Evolutionary conservation across 768 basidiomycete genomes (phyloP).

Genomic region (Paxillus ammoniavirescens): DNA sequence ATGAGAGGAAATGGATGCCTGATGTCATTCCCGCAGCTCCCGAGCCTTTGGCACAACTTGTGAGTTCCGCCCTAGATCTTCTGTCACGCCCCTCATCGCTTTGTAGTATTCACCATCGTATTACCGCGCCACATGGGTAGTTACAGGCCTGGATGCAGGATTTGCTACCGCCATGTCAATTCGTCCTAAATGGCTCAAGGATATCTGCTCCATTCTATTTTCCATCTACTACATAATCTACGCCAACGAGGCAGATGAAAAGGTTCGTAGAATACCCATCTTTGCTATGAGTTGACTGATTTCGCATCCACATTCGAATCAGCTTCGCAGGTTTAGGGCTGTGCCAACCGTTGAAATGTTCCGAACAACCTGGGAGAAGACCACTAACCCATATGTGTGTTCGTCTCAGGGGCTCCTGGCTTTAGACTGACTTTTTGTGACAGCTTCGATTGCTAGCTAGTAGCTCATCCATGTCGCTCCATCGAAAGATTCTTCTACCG

Average conservation of each 20-base stretch:
- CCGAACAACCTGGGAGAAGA: constrained; percentile 96
- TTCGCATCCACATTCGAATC: constrained; percentile 1
- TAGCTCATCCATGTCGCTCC: constrained; percentile 60
- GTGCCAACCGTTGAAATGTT: constrained; percentile 97
- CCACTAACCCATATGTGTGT: constrained; percentile 84
- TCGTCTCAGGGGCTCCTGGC: constrained; percentile 10
- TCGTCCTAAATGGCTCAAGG: constrained; percentile 86
- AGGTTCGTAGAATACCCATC: constrained; percentile 50
- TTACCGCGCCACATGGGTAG: constrained; percentile 95
- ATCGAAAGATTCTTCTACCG: constrained; percentile 77
- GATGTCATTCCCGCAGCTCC: constrained; percentile 56
- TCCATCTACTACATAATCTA: constrained; percentile 85
- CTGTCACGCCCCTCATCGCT: constrained; percentile 5
- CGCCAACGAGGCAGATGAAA: constrained; percentile 95
- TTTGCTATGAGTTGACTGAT: background rate
- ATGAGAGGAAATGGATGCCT: background rate
- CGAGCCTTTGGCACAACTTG: constrained; percentile 87
- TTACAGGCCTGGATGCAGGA: constrained; percentile 92
- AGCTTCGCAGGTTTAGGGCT: constrained; percentile 91
- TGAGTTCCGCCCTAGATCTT: constrained; percentile 36
- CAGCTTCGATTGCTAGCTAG: constrained; percentile 63
- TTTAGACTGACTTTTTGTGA: constrained; percentile 5
- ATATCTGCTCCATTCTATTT: constrained; percentile 83
- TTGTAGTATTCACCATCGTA: constrained; percentile 85
- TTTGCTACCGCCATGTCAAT: constrained; percentile 96